Conservation (phyloP, 768 basidiomycete species). For the Leucocoprinus leucothites region DNA sequence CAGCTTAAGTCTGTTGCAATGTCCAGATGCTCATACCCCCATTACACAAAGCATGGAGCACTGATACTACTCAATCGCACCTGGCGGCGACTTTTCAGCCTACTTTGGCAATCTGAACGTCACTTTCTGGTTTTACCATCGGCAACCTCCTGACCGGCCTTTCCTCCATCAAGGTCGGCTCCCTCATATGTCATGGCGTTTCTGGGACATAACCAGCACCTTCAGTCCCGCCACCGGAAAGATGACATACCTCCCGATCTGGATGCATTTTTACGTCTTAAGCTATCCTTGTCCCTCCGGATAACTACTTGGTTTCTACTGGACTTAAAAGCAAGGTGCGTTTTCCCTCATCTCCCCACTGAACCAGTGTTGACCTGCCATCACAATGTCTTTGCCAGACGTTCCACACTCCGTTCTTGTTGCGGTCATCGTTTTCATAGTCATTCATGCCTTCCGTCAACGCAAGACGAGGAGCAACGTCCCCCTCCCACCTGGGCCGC, state of each 20-base stretch:
- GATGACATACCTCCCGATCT: background rate
- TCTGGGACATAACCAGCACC: background rate
- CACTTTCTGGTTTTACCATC: background rate
- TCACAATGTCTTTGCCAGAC: background rate
- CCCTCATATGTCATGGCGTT: slow-evolving; percentile 1
- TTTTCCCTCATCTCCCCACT: background rate
- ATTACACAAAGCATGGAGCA: background rate
- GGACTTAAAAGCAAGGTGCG: background rate
- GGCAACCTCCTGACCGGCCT: background rate
- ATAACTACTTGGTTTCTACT: background rate
- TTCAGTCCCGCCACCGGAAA: background rate
- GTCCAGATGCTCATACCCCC: background rate
- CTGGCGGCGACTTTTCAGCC: background rate
- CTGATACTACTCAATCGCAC: background rate
- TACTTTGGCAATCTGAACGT: background rate
- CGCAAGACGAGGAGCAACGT: slow-evolving; percentile 5
- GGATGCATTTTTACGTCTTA: slow-evolving; percentile 1
- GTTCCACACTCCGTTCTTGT: background rate
- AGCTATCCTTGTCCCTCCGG: background rate
- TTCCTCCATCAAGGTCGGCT: slow-evolving; percentile 9
- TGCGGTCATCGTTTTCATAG: slow-evolving; percentile 2
- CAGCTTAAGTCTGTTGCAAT: background rate
- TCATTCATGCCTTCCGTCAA: slow-evolving; percentile 1
- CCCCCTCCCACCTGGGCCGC: slow-evolving; percentile 37
- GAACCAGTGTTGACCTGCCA: background rate